A percentile compares a stretch with the other conserved stretches of the same genome.
Conservation (phyloP, 169 alveolate genomes). For the Eimeria necatrix region DNA sequence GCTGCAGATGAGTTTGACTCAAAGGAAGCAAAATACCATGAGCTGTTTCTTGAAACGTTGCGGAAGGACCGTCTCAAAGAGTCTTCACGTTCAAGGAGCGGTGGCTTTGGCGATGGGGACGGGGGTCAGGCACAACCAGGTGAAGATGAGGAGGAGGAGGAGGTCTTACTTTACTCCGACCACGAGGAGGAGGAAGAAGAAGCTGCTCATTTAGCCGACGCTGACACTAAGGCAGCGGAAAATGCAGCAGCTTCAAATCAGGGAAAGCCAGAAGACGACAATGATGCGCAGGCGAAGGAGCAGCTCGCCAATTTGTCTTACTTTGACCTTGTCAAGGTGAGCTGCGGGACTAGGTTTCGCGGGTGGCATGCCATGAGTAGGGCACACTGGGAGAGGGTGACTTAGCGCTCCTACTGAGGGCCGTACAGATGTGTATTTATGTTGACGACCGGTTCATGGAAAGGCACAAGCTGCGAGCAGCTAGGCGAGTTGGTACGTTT, state of each 20-base stretch:
- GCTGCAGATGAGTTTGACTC: conserved; percentile 61
- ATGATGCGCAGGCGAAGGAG: conserved; percentile 60
- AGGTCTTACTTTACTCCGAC: conserved; percentile 33
- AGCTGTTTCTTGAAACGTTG: conserved; percentile 70
- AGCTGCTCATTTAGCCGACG: conserved; percentile 42
- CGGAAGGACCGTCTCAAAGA: conserved; percentile 61
- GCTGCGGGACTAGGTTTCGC: background rate
- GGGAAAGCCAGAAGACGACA: conserved; percentile 59
- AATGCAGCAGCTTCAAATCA: conserved; percentile 1
- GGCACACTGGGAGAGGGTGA: background rate
- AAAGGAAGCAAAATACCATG: conserved; percentile 77
- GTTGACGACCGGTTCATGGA: background rate
- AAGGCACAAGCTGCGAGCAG: background rate
- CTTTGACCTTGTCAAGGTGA: conserved; percentile 79
- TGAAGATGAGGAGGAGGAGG: conserved; percentile 79
- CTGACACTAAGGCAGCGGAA: background rate
- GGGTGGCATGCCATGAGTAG: background rate
- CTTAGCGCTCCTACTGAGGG: background rate
- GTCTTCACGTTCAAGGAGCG: background rate
- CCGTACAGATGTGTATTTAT: background rate
- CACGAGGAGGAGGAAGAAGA: conserved; percentile 79
- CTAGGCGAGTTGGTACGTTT: background rate
- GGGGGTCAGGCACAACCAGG: background rate
- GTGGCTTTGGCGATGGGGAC: conserved; percentile 5
- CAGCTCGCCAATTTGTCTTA: conserved; percentile 69